phyloP scores from a whole-genome alignment of 2,329 filamentous ascomycete species.

The Pseudogymnoascus sp. region DNA sequence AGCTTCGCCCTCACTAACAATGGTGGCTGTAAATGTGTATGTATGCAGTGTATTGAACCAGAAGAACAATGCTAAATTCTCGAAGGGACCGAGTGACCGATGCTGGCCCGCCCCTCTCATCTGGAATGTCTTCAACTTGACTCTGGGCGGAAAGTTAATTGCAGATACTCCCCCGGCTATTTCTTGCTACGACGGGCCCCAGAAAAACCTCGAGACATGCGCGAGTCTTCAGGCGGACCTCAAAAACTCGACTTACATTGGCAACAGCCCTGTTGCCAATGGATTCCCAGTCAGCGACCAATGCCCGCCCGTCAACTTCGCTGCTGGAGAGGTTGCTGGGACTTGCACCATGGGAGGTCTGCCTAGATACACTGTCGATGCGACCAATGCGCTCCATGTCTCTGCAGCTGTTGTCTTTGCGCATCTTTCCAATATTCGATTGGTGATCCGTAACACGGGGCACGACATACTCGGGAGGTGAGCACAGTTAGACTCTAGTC shows the following conservation, averaged over 20 bases:
- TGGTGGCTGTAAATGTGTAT: slow-evolving; percentile 1
- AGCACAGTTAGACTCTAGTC: neutral
- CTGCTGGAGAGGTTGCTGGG: slow-evolving; percentile 18
- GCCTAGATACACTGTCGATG: slow-evolving; percentile 34
- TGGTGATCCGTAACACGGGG: slow-evolving; percentile 38
- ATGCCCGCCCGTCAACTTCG: slow-evolving; percentile 30
- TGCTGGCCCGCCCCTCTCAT: slow-evolving; percentile 30
- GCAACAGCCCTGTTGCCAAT: slow-evolving; percentile 31
- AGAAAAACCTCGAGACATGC: slow-evolving; percentile 30
- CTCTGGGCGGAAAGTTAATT: slow-evolving; percentile 29
- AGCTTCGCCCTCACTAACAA: neutral
- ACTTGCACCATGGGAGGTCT: slow-evolving; percentile 32
- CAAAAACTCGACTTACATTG: slow-evolving; percentile 31
- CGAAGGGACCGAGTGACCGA: neutral
- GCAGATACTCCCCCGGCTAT: slow-evolving; percentile 27
- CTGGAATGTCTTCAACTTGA: slow-evolving; percentile 30
- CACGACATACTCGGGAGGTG: slow-evolving; percentile 38
- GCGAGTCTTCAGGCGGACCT: slow-evolving; percentile 23
- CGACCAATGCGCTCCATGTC: slow-evolving; percentile 31
- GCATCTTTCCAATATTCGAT: slow-evolving; percentile 35
- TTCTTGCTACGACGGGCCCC: slow-evolving; percentile 30
- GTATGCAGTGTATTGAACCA: neutral
- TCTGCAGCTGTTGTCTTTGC: slow-evolving; percentile 38
- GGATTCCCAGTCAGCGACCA: slow-evolving; percentile 40
- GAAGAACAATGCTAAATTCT: neutral